These are phyloP conservation scores for Agaricus sinodeliciosus DNA, from an alignment of 768 basidiomycete genomes.

Conservation along the genomic window DNA sequence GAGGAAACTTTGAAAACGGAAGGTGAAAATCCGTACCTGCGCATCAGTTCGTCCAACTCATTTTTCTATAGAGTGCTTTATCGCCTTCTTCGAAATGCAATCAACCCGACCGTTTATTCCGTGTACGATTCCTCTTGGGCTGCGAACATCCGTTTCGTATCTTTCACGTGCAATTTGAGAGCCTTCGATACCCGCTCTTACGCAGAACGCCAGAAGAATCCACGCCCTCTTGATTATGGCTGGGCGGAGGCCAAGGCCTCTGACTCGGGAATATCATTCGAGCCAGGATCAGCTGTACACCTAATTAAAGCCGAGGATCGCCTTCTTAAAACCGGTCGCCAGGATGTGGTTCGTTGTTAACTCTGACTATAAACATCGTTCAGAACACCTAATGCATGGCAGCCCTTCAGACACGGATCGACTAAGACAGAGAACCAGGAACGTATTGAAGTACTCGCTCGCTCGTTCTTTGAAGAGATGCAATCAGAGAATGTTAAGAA, in stretches of 20 bases:
- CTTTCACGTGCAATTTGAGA: constrained; percentile 23
- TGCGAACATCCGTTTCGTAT: constrained; percentile 14
- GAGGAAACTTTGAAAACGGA: constrained; percentile 43
- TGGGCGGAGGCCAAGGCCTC: constrained; percentile 30
- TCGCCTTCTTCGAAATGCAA: constrained; percentile 14
- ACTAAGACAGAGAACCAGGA: constrained; percentile 15
- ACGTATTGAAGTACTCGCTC: constrained; percentile 15
- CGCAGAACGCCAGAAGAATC: constrained; percentile 16
- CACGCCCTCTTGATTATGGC: constrained; percentile 24
- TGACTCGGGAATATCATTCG: neutral
- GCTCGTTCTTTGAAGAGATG: constrained; percentile 17
- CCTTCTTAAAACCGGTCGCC: constrained; percentile 14
- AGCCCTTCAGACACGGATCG: constrained; percentile 25
- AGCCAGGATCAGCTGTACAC: constrained; percentile 18
- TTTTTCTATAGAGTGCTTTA: constrained; percentile 17
- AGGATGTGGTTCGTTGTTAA: constrained; percentile 8
- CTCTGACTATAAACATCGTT: neutral
- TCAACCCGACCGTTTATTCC: constrained; percentile 17
- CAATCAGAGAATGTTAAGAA: neutral
- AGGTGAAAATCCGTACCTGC: constrained; percentile 23
- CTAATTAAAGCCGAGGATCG: constrained; percentile 16
- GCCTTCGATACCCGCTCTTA: constrained; percentile 17
- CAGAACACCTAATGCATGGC: neutral
- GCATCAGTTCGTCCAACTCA: neutral
- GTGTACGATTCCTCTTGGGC: constrained; percentile 18